Evolutionary conservation across 2,329 filamentous ascomycete species (phyloP).

Genomic region (Pseudogymnoascus sp.): DNA sequence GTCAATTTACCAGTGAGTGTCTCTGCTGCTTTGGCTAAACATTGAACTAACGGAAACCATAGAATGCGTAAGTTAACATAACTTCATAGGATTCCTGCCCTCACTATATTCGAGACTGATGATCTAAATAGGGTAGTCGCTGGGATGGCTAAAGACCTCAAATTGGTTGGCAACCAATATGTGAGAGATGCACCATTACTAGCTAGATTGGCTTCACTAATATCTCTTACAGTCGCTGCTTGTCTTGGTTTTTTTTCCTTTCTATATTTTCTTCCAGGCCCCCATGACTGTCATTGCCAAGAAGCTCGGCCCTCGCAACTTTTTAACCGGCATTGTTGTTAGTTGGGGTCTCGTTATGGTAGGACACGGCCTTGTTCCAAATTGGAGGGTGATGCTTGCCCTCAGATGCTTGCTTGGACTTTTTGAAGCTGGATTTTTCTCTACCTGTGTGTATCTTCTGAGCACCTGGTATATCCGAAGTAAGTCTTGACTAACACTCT

Average conservation of each 20-base stretch:
- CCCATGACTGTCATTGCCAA: not conserved
- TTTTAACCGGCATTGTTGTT: not conserved
- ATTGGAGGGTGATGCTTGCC: slow-evolving; percentile 31
- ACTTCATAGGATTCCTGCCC: not conserved
- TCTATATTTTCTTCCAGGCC: not conserved
- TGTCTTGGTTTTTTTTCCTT: not conserved
- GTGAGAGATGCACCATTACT: not conserved
- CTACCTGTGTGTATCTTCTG: slow-evolving; percentile 25
- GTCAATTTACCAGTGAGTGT: not conserved
- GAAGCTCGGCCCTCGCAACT: not conserved
- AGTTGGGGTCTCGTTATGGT: not conserved
- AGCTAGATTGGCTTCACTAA: not conserved
- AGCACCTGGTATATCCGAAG: slow-evolving; percentile 25
- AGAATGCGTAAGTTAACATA: not conserved
- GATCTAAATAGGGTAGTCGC: not conserved
- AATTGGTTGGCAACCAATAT: slow-evolving; percentile 1
- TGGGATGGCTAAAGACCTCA: not conserved
- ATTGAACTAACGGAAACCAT: not conserved
- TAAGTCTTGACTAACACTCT: not conserved
- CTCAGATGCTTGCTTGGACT: slow-evolving; percentile 36
- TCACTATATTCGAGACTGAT: not conserved
- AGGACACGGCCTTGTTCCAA: slow-evolving; percentile 49
- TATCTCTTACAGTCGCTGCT: not conserved
- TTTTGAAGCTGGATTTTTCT: slow-evolving; percentile 24
- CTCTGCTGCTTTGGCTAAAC: not conserved